Base-by-base conservation (phyloP, 371 early-diverging fungal genomes). In the Polyrhizophydium stewartii region DNA sequence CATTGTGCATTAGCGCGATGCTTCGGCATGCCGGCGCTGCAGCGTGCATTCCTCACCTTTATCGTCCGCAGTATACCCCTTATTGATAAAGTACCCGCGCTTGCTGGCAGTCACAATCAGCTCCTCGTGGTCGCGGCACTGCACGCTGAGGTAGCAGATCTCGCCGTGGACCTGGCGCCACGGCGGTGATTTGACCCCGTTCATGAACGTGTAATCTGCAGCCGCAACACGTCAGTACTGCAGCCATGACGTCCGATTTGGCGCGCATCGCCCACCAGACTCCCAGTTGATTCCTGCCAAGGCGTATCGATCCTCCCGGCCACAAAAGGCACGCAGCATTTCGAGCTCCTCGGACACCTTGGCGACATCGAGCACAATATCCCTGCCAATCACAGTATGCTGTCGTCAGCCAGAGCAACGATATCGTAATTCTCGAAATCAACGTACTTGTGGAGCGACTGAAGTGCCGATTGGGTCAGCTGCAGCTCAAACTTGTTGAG, bases 151-250 rank as follows among this genome's bases (percentile, higher is more conserved):
- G 61, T 83, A 83, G 25, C 77, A 61, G 16, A 83, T 50, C 58
- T 83, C 83, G n/a, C 75, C 75, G 52, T 74, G 69, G 17, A 81
- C 70, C 57, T 81, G 82, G 27, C 83, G 60, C 83, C 83, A 83
- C 7, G 81, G 80, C 24, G 83, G 79, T 1, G 79, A 72, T 25
- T 73, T 73, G 67, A 35, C 69, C 0, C 83, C 83, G 61, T 79
- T 79, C 16, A 76, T 59, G 50, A 83, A 83, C n/a, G 74, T 79
- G 64, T 75, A 81, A 43, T 77, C 80, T 76, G 31, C n/a, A 53
- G 53, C 32, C 6, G n/a, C 25, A 5, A 59, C n/a, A n/a, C n/a
- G n/a, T n/a, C n/a, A n/a, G n/a, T n/a, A 28, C 1, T 22, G 28
- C n/a, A n/a, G n/a, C n/a, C n/a, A n/a, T n/a, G n/a, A n/a, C n/a